Base-by-base conservation (phyloP, 2,329 filamentous ascomycete genomes). In the Beauveria medogensis region DNA sequence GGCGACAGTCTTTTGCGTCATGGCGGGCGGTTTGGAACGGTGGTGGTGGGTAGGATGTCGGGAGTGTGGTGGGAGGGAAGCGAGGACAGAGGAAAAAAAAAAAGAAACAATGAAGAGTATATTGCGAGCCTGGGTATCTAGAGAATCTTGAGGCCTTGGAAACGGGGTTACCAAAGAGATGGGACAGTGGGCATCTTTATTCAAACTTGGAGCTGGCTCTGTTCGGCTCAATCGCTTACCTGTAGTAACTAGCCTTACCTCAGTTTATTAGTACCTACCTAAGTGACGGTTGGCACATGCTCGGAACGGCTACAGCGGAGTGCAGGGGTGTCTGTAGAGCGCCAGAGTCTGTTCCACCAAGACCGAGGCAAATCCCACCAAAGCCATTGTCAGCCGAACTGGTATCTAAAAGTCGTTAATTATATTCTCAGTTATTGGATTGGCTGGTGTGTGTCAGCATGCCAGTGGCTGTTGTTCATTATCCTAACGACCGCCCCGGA, bases 1-100 rank as follows among this genome's bases (percentile, higher is more conserved):
- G 12, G 56, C 64, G 40, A 34, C 51, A 20, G 64, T 64, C 40
- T 51, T 64, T 60, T 63, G 48, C 26, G 57, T 54, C 57, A 60
- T 59, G 48, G 57, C 48, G 18, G 8, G 22, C 5, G 20, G 28
- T 22, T 22, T 26, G 5, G 26, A 7, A 10, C 2, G 14, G 20
- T 41, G 14, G 12, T 4, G 56, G 44, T 5, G 20, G 30, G 30
- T 9, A 28, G 28, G n/a, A 22, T n/a, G 14, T 26, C n/a, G 22
- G 2, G 30, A 9, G 7, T 4, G 46, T 24, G 24, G 40, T 10
- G 6, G 8, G 8, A 14, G 12, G 3, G 22, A 30, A 7, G 26
- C 9, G 37, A 48, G 30, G 26, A 18, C 24, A 16, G n/a, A 16
- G n/a, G n/a, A 10, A 37, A 28, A 12, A 22, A 3, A 12, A 24